Percentiles rank a stretch among this genome's conserved stretches.
phyloP scores from a whole-genome alignment of 257 asterid genomes.

The Eucommia ulmoides region DNA sequence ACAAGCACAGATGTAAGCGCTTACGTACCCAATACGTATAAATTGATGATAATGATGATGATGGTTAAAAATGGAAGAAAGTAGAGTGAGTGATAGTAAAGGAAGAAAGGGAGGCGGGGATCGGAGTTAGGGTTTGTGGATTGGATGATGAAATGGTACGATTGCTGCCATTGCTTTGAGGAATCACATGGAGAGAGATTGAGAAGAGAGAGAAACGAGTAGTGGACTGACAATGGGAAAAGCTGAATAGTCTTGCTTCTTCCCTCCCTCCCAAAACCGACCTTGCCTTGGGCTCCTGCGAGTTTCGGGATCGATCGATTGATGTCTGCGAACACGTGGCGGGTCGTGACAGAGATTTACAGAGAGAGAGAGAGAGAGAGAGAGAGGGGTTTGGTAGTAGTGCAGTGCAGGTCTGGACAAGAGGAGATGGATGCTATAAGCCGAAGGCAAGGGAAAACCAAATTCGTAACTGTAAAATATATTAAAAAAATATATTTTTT shows the following conservation, averaged over 20 bases:
- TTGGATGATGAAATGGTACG: conserved; percentile 10
- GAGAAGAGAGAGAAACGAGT: conserved; percentile 11
- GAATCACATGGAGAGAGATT: conserved; percentile 13
- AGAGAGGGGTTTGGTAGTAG: background rate
- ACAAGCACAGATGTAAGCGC: background rate
- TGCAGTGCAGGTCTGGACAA: background rate
- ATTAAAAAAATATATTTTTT: too few relatives aligned
- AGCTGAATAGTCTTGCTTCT: background rate
- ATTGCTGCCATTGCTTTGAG: conserved; percentile 20
- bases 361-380: background rate
- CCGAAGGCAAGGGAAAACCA: too few relatives aligned
- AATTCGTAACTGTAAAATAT: too few relatives aligned
- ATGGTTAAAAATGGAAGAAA: too few relatives aligned
- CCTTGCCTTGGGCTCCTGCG: background rate
- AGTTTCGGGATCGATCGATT: background rate
- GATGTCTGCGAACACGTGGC: background rate
- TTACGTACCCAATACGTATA: conserved; percentile 1
- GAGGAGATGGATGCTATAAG: too few relatives aligned
- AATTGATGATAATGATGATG: too few relatives aligned
- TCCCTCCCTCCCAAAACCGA: background rate
- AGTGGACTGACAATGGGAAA: background rate
- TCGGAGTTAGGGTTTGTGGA: conserved; percentile 18
- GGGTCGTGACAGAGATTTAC: background rate
- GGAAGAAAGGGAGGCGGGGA: conserved; percentile 11
- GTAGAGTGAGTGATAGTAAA: conserved; percentile 3